Percentiles rank a stretch among this genome's conserved stretches.
These are phyloP conservation scores for Botryococcus braunii DNA, from an alignment of 163 green algal species.

Conservation along the genomic window DNA sequence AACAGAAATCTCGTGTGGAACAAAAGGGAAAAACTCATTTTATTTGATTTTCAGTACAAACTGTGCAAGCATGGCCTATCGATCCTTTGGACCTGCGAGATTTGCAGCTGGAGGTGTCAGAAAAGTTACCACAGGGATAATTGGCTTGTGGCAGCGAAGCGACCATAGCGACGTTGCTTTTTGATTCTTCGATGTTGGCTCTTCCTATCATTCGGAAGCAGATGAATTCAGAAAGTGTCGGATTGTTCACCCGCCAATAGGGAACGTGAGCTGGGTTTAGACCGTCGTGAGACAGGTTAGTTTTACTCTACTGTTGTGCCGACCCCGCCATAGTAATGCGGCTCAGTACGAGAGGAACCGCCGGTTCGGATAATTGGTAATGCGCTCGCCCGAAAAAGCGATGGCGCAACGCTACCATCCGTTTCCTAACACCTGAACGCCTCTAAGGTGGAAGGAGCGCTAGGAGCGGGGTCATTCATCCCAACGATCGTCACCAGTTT, in stretches of 20 bases:
- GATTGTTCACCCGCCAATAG: slow-evolving; percentile 71
- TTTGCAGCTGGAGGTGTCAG: slow-evolving; percentile 89
- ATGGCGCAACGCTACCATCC: slow-evolving; percentile 79
- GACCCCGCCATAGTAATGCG: slow-evolving; percentile 79
- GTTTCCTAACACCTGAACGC: slow-evolving; percentile 83
- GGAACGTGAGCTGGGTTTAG: slow-evolving; percentile 76
- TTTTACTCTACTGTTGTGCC: slow-evolving; percentile 79
- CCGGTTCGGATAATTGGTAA: slow-evolving; percentile 82
- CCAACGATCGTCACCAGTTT: slow-evolving; percentile 57
- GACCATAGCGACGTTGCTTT: slow-evolving; percentile 62
- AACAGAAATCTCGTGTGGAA: slow-evolving; percentile 90
- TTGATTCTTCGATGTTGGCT: slow-evolving; percentile 68
- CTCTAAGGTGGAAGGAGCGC: slow-evolving; percentile 81
- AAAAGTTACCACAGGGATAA: slow-evolving; percentile 91
- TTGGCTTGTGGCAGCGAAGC: slow-evolving; percentile 84
- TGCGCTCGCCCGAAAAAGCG: slow-evolving; percentile 81
- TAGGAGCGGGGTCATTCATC: slow-evolving; percentile 67
- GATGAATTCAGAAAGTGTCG: slow-evolving; percentile 49
- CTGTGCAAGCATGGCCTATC: slow-evolving; percentile 88
- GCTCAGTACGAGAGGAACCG: slow-evolving; percentile 87
- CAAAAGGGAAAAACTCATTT: slow-evolving; percentile 94
- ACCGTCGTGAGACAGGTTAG: slow-evolving; percentile 75
- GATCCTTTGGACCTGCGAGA: slow-evolving; percentile 84
- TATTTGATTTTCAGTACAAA: slow-evolving; percentile 94
- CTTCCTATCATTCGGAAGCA: slow-evolving; percentile 62